Percentiles rank a stretch among this genome's conserved stretches.
Evolutionary conservation across 768 basidiomycete genomes (phyloP).

Genomic region (Coprinellus micaceus): DNA sequence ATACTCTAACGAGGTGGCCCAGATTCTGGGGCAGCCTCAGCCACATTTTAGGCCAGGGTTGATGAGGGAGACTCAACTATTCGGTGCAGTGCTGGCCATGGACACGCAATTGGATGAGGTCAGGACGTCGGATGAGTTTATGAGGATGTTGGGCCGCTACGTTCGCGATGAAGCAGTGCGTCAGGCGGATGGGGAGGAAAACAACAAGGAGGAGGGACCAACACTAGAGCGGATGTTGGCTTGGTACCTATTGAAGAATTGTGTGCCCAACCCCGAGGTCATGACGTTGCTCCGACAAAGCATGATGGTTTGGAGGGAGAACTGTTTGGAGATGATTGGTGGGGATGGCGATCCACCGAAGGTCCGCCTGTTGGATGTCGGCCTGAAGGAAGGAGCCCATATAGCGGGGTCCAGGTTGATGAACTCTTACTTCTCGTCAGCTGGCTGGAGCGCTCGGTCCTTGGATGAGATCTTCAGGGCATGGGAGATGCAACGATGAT

Average conservation of each 20-base stretch:
- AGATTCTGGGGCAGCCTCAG: constrained; percentile 35
- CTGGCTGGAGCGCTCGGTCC: constrained; percentile 70
- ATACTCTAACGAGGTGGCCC: constrained; percentile 67
- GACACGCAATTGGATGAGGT: constrained; percentile 54
- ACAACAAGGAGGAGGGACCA: not conserved
- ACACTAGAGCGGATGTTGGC: constrained; percentile 40
- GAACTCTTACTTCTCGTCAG: constrained; percentile 48
- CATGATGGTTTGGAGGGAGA: constrained; percentile 50
- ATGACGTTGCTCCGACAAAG: constrained; percentile 54
- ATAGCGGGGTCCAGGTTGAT: constrained; percentile 81
- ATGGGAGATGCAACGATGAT: constrained; percentile 37
- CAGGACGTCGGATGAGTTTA: constrained; percentile 38
- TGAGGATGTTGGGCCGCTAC: constrained; percentile 47
- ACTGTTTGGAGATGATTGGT: constrained; percentile 21
- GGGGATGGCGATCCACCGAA: constrained; percentile 13
- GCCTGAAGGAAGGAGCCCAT: constrained; percentile 83
- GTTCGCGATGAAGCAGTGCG: constrained; percentile 47
- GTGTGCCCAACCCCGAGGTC: constrained; percentile 68
- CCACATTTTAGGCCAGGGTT: constrained; percentile 54
- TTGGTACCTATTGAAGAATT: constrained; percentile 70
- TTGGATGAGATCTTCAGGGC: constrained; percentile 61
- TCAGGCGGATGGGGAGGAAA: not conserved
- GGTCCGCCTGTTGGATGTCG: constrained; percentile 34
- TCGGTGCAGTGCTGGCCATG: constrained; percentile 59
- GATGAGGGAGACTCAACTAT: constrained; percentile 68